Evolutionary conservation across 2,329 filamentous ascomycete genomes (phyloP).

Genomic region (Aspergillus hortae): DNA sequence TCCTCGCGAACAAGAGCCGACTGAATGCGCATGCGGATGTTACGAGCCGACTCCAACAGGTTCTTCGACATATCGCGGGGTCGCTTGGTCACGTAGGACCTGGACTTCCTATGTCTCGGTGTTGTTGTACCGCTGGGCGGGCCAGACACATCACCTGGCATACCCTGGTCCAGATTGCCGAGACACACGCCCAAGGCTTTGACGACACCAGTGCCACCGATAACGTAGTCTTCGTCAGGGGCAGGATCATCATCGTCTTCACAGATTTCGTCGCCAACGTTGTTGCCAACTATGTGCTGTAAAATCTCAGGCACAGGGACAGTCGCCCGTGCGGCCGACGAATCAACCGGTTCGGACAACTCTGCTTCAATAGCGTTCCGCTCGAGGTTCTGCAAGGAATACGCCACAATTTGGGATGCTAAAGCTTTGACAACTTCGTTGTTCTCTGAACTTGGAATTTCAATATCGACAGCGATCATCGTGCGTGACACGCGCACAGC

Average conservation of each 20-base stretch:
- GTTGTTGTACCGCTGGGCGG: slow-evolving; percentile 53
- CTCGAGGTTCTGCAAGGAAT: slow-evolving; percentile 89
- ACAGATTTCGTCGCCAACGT: slow-evolving; percentile 47
- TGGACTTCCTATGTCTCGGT: slow-evolving; percentile 50
- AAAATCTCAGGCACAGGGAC: slow-evolving; percentile 77
- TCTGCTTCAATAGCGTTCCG: slow-evolving; percentile 66
- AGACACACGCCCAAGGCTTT: slow-evolving; percentile 90
- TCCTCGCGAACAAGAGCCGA: slow-evolving; percentile 76
- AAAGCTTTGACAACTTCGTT: slow-evolving; percentile 88
- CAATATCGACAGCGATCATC: slow-evolving; percentile 86
- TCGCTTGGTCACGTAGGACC: slow-evolving; percentile 54
- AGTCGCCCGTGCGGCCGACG: slow-evolving; percentile 41
- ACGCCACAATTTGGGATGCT: slow-evolving; percentile 91
- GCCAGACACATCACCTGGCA: slow-evolving; percentile 35
- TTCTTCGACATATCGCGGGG: slow-evolving; percentile 94
- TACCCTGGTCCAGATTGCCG: slow-evolving; percentile 66
- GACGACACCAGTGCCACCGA: slow-evolving; percentile 90
- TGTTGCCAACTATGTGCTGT: slow-evolving; percentile 78
- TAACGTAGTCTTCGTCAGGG: slow-evolving; percentile 90
- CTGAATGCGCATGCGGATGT: slow-evolving; percentile 79
- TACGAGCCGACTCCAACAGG: slow-evolving; percentile 78
- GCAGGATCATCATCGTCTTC: slow-evolving; percentile 65
- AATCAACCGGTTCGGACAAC: slow-evolving; percentile 41
- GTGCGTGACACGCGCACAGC: slow-evolving; percentile 79
- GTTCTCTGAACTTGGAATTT: slow-evolving; percentile 76